Percentiles rank a stretch among this genome's conserved stretches.
These are phyloP conservation scores for Phytopythium oedochilum DNA, from an alignment of 352 stramenopile genomes.

Conservation along the genomic window DNA sequence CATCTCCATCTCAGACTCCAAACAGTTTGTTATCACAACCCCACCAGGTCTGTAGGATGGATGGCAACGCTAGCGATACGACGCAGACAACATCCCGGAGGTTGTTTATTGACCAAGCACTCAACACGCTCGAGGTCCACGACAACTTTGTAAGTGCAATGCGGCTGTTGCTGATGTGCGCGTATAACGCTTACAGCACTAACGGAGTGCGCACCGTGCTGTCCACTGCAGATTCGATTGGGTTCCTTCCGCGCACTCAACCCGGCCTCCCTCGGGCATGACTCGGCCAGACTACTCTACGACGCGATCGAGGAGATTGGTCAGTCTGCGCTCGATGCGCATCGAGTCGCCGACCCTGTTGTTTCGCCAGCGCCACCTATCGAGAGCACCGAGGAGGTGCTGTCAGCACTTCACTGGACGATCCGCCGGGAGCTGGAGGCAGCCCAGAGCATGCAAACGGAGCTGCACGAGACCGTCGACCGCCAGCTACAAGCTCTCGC, in stretches of 20 bases:
- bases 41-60: background rate
- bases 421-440: background rate
- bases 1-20: background rate
- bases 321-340: conserved; percentile 4
- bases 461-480: background rate
- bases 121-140: background rate
- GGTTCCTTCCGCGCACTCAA: conserved; percentile 4
- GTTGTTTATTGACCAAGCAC: background rate
- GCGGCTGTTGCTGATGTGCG: background rate
- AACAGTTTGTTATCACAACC: background rate
- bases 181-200: background rate
- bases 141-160: background rate
- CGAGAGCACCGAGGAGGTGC: background rate
- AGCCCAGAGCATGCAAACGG: background rate
- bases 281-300: conserved; percentile 11
- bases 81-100: background rate
- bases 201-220: background rate
- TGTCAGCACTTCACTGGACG: background rate
- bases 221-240: conserved; percentile 12
- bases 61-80: background rate
- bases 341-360: background rate
- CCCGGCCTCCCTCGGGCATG: background rate
- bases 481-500: background rate
- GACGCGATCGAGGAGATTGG: conserved; percentile 18
- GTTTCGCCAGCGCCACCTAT: background rate